A percentile compares a stretch with the other conserved stretches of the same genome.
phyloP scores from a whole-genome alignment of 1,284 basidiomycete genomes.

The Flammula alnicola region DNA sequence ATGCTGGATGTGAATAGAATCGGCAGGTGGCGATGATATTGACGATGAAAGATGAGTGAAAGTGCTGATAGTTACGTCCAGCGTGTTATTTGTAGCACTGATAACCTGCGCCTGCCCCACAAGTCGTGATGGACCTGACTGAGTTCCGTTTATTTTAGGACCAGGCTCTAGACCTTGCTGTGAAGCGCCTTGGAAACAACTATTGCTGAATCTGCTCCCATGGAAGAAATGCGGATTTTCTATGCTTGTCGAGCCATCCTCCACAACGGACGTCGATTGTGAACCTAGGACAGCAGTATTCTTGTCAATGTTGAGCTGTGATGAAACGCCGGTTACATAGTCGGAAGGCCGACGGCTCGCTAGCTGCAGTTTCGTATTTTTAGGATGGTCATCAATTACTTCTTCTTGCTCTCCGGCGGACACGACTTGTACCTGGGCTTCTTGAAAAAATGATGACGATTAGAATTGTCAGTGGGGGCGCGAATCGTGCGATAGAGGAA shows the following conservation, averaged over 20 bases:
- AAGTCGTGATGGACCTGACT: neutral
- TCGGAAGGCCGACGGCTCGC: neutral
- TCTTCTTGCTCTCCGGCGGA: neutral
- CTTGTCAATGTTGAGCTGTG: neutral
- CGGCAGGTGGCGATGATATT: constrained; percentile 15
- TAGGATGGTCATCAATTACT: constrained; percentile 5
- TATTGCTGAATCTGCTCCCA: neutral
- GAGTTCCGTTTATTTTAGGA: constrained; percentile 7
- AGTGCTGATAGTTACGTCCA: constrained; percentile 7
- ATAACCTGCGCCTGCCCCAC: constrained; percentile 4
- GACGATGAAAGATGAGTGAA: constrained; percentile 11
- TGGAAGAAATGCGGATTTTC: no score
- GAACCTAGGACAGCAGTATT: neutral
- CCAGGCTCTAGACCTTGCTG: neutral
- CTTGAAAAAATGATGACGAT: constrained; percentile 2
- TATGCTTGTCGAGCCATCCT: neutral
- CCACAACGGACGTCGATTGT: neutral
- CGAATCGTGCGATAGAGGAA: no score
- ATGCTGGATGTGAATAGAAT: constrained; percentile 1
- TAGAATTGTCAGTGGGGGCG: neutral
- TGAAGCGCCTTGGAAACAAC: neutral
- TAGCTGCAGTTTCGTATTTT: neutral
- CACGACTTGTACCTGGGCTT: constrained; percentile 4
- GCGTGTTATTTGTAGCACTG: constrained; percentile 14
- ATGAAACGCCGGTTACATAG: neutral